Evolutionary conservation across 1,284 basidiomycete genomes (phyloP).

Genomic region (Apiotrichum laibachii): DNA sequence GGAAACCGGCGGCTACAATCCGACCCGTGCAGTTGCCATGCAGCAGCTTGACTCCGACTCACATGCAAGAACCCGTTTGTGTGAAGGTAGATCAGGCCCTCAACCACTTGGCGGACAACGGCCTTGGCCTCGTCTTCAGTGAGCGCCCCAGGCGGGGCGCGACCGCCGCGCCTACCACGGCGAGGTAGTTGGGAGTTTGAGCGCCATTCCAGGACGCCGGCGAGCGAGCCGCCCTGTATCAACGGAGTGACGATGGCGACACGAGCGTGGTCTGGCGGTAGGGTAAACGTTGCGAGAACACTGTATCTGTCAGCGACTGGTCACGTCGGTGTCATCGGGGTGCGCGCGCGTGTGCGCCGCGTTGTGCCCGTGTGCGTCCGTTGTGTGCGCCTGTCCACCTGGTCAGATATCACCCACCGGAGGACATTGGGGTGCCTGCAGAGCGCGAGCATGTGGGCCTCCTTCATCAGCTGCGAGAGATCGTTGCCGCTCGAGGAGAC

Average conservation of each 20-base stretch:
- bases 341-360: not conserved
- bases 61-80: slow-evolving; percentile 81
- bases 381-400: too few species aligned
- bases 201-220: slow-evolving; percentile 43
- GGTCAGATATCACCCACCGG: slow-evolving; percentile 23
- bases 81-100: slow-evolving; percentile 82
- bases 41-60: slow-evolving; percentile 12
- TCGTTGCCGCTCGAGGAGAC: slow-evolving; percentile 39
- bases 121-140: slow-evolving; percentile 46
- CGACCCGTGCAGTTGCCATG: too few species aligned
- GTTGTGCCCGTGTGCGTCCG: too few species aligned
- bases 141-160: slow-evolving; percentile 10
- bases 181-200: slow-evolving; percentile 2
- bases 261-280: slow-evolving; percentile 41
- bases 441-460: slow-evolving; percentile 36
- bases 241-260: slow-evolving; percentile 46
- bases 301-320: slow-evolving; percentile 17
- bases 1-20: too few species aligned
- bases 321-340: not conserved
- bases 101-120: slow-evolving; percentile 74
- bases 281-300: slow-evolving; percentile 42
- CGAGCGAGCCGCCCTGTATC: slow-evolving; percentile 39
- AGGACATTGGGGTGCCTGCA: slow-evolving; percentile 45
- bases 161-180: not conserved
- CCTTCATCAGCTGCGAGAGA: slow-evolving; percentile 33